Evolutionary conservation across 2,329 filamentous ascomycete genomes (phyloP), one percentile per base, ranked within the genome.

Genomic region (Falciphora oryzae): DNA sequence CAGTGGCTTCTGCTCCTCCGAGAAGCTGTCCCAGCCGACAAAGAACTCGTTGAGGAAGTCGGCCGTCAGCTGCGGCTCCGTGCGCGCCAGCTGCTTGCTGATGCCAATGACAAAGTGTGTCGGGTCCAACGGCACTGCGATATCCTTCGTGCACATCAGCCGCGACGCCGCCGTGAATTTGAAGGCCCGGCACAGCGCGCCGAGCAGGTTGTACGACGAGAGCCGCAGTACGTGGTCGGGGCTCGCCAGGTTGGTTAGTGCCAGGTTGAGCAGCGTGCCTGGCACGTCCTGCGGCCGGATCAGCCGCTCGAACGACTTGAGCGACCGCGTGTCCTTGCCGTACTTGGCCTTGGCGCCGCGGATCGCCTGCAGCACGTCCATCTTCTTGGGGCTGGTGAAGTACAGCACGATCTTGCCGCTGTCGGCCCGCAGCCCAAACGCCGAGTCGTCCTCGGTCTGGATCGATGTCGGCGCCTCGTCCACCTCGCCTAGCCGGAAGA

Each of bases 11-110:
- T 90, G 88, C 65, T 89, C 84, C 44, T 88, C 84, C 1, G 85
- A 82, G 69, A 89, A 87, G 70, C 86, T 89, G 68, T 89, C 86
- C 88, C 88, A 90, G 25, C 87, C 86, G 29, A 89, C 85, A 65
- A 90, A 90, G 71, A 90, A 90, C 70, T 90, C 88, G n/a, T 87
- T 89, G 56, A 90, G 71, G 69, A 90, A 90, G 70, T 90, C 88
- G 10, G 82, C 83, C 0, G 88, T 90, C 10, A 90, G 79, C 69
- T 89, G 87, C 28, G 88, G 85, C 70, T 90, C 87, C 27, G 86
- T 82, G 35, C 78, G 75, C 11, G 88, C 87, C 22, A 90, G 77
- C 66, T 85, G 83, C 69, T 82, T 83, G 76, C 88, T 90, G 60
- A 90, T 87, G 60, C 83, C 82, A 69, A 90, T 77, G 57, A 90